Evolutionary conservation across 371 early-diverging fungal species (phyloP), one percentile per base, ranked within the genome.

Genomic region (Mucor plumbeus): DNA sequence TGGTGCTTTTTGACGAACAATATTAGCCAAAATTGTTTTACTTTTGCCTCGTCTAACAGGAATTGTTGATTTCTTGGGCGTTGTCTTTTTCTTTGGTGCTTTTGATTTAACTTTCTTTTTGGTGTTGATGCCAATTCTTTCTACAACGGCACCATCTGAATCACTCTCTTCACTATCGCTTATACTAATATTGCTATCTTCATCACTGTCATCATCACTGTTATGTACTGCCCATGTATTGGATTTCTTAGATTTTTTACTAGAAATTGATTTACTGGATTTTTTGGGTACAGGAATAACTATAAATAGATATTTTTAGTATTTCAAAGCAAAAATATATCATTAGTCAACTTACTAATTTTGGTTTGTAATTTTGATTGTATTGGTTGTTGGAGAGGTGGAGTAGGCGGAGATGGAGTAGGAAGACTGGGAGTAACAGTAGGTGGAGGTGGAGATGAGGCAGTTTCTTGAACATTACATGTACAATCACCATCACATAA

Each of bases 401-500:
- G 38, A 7, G 39, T 44, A 26, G 56, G 65, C 36, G 41, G 65
- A 19, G 39, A 21, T 36, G 56, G 55, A 36, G 40, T 21, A 43
- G 26, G 26, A 26, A 26, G 26, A 26, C 26, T 26, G 26, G 17
- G 54, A 26, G 33, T 19, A 6, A 34, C 31, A 14, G 39, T 13
- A 21, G 36, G 9, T 21, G 47, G 19, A 11, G 62, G 15, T 31
- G 47, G 65, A 40, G 43, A 19, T 31, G 43, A n/a, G 4, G 40
- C 6, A 9, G 43, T 9, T 35, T 57, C 59, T 31, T 17, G 17
- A 9, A 35, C 38, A 26, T 82, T 83, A 64, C 88, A 88, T 5
- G 87, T 87, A 61, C 88, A 88, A 63, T 86, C 83, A 19, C 78
- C 80, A 47, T 88, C 88, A 63, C 88, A 88, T 0, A 88, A 79